Conservation (phyloP, 345 rosid genomes). For the Microcos paniculata region DNA sequence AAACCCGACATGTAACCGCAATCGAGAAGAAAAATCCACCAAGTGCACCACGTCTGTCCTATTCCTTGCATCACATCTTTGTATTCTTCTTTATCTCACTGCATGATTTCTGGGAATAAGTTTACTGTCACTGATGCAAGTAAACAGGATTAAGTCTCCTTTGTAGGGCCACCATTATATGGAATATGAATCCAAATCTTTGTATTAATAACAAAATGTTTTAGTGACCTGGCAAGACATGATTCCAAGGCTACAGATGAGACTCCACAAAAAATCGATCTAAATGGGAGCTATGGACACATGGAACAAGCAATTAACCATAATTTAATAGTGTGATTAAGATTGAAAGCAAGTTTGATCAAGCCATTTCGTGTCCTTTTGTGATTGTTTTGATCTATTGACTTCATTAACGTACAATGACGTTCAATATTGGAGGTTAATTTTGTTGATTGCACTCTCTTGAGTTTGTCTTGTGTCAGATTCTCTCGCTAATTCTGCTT, state of each 20-base stretch:
- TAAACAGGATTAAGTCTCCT: background rate
- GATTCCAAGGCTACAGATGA: background rate
- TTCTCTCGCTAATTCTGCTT: background rate
- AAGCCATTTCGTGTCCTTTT: conserved; percentile 1
- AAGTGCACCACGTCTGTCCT: background rate
- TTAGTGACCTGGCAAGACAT: background rate
- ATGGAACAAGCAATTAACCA: background rate
- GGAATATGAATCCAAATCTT: background rate
- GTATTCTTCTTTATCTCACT: background rate
- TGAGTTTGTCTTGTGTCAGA: background rate
- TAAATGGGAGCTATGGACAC: conserved; percentile 1
- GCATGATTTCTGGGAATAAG: conserved; percentile 6
- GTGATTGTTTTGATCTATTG: conserved; percentile 13
- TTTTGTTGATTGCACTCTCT: background rate
- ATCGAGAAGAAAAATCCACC: background rate
- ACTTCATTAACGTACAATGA: conserved; percentile 11
- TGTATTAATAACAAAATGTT: background rate
- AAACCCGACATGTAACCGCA: background rate
- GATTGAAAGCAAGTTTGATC: conserved; percentile 13
- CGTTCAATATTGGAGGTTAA: conserved; percentile 4
- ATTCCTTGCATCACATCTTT: conserved; percentile 5
- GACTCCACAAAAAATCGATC: background rate
- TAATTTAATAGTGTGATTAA: background rate
- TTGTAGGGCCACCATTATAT: background rate
- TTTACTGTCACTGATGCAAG: background rate